Base-by-base conservation (phyloP, 495 filamentous ascomycete genomes). In the Trichocladium uniseriatum region DNA sequence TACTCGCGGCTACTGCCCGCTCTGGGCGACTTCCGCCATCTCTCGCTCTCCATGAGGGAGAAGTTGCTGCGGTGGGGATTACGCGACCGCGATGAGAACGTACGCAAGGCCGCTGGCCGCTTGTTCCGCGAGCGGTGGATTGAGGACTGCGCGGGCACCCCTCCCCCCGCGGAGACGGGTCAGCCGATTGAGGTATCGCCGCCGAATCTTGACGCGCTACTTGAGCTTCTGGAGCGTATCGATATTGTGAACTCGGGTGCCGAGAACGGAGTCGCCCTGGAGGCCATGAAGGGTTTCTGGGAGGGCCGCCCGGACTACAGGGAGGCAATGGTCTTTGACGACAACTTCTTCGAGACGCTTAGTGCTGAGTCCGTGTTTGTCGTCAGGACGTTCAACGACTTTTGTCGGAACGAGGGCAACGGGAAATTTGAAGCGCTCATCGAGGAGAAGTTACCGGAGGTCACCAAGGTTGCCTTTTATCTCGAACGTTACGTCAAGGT, bases 231-330 rank as follows among this genome's bases (percentile, higher is more conserved):
- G 21, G 92, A 99, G 66, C 83, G 92, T 49, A 89, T 99, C 50
- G 90, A 97, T 59, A 77, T 96, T 10, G 78, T 90, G 51, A 92
- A 90, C 58, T 89, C 92, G 10, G 89, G 90, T 15, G 78, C 84
- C 20, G 90, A 96, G 61, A 85, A 82, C 53, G 92, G 92, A 4
- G 86, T 96, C 34, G 89, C 86, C 1, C 76, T 89, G 18, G 87
- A 94, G 56, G 92, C 94, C 3, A 91, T 99, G 86, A 82, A 79
- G 51, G 84, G 86, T 41, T 97, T 99, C 71, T 99, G 92, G 92
- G 84, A 89, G 57, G 87, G 89, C 27, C 80, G 92, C 20, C 83
- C 87, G 2, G 92, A 99, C 61, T 95, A 97, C 61, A 73, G 87
- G 5, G 87, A 92, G 29, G 80, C 76, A 14, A 73, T 96, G 43